A percentile compares a stretch with the other conserved stretches of the same genome.
phyloP scores from a whole-genome alignment of 139 green algal genomes.

The Eudorina sp. region DNA sequence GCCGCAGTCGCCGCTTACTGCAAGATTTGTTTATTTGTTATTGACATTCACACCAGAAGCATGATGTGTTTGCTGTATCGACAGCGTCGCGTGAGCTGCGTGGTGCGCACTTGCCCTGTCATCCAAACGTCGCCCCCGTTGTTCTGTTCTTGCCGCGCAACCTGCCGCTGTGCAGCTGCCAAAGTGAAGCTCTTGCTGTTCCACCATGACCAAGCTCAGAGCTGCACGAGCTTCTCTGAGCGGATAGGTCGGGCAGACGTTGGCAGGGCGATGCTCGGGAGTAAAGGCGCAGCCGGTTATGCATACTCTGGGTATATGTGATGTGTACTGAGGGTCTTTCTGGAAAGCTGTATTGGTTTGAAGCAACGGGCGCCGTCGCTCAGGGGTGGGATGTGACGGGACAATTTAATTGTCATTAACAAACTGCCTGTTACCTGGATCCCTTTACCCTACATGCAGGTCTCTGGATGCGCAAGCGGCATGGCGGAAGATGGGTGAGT shows the following conservation, averaged over 20 bases:
- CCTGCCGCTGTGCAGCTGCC: constrained; percentile 34
- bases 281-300: not conserved
- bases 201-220: constrained; percentile 50
- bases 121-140: not conserved
- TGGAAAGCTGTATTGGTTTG: not conserved
- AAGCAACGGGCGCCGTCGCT: not conserved
- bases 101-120: not conserved
- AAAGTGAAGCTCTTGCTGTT: constrained; percentile 24
- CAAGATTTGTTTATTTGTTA: no score
- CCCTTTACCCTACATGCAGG: constrained; percentile 44
- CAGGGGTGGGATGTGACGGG: not conserved
- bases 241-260: constrained; percentile 14
- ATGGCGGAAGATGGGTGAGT: constrained; percentile 68
- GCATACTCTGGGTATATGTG: no score
- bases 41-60: no score
- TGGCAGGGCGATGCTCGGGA: not conserved
- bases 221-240: constrained; percentile 36
- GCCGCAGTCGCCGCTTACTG: no score
- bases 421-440: not conserved
- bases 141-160: not conserved
- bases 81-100: no score
- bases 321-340: not conserved
- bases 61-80: no score
- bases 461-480: constrained; percentile 60
- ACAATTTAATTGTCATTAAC: no score